Evolutionary conservation across 2,329 filamentous ascomycete genomes (phyloP), one percentile per base, ranked within the genome.

Genomic region (Colletotrichum sp.): DNA sequence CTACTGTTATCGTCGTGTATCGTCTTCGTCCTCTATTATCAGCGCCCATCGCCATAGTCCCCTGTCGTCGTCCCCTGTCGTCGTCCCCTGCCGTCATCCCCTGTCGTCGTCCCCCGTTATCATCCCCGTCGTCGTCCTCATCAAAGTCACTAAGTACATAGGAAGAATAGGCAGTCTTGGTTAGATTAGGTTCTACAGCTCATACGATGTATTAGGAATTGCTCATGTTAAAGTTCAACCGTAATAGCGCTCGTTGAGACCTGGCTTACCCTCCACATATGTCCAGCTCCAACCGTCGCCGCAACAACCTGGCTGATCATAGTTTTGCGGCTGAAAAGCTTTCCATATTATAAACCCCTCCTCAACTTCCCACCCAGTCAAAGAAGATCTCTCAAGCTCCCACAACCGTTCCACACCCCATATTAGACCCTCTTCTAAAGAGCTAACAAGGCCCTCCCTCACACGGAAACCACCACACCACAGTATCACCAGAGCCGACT

Each of bases 321-420:
- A 9, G 18, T 12, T 43, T 2, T 43, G 0, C 38, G 38, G 16
- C 38, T 43, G 38, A 6, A n/a, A 38, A 5, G 8, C 18, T 43
- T 38, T n/a, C 38, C 38, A 3, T 2, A 1, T 36, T 16, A 8
- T 36, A 16, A 15, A 8, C 6, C 34, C 15, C 34, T 36, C 1
- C 18, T 43, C 10, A 43, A 3, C 4, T n/a, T 43, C 38, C 0
- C 18, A 5, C 18, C 1, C 38, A n/a, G 38, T n/a, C 38, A 43
- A 8, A 43, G 38, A 43, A 43, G 38, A 43, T 43, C 18, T n/a
- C 38, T 43, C 0, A 43, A 43, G 9, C 38, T 43, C 38, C 8
- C 38, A 3, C 5, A 4, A 43, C 5, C 38, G 38, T 43, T n/a
- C 16, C 1, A 5, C 38, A 0, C 0, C 36, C 16, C 16, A 8